Conservation (phyloP, 1,139 yeast genomes). For the Candida tunisiensis region DNA sequence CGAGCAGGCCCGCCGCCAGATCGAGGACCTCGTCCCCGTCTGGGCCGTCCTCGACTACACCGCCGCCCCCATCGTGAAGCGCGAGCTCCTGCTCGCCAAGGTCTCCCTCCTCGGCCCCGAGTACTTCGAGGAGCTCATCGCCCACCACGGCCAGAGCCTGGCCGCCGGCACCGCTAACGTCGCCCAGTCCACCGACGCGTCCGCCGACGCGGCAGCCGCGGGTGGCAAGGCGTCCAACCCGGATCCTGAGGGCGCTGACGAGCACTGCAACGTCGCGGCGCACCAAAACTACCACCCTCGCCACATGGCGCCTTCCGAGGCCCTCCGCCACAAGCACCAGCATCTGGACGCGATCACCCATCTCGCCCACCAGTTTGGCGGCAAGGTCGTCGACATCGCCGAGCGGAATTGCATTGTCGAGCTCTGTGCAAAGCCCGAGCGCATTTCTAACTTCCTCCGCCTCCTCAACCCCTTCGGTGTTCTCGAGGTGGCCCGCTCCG, state of each 20-base stretch:
- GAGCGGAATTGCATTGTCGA: slow-evolving; percentile 92
- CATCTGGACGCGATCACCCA: slow-evolving; percentile 76
- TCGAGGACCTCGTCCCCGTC: slow-evolving; percentile 94
- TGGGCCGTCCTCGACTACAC: slow-evolving; percentile 95
- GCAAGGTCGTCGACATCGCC: slow-evolving; percentile 79
- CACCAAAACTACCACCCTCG: slow-evolving; percentile 58
- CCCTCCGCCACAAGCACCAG: slow-evolving; percentile 81
- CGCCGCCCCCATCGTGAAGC: slow-evolving; percentile 71
- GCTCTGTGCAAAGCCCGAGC: slow-evolving; percentile 82
- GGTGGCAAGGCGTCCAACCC: too few species aligned
- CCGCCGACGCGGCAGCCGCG: slow-evolving; percentile 10
- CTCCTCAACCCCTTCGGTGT: slow-evolving; percentile 92
- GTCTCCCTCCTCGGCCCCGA: slow-evolving; percentile 91
- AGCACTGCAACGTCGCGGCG: too few species aligned
- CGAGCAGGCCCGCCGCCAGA: slow-evolving; percentile 97
- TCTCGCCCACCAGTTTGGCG: slow-evolving; percentile 78
- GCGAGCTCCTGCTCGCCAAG: slow-evolving; percentile 84
- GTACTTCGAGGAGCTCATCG: slow-evolving; percentile 86
- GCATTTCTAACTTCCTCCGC: slow-evolving; percentile 73
- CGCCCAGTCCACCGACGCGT: slow-evolving; percentile 7
- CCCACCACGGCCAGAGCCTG: slow-evolving; percentile 41
- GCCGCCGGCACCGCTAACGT: slow-evolving; percentile 15
- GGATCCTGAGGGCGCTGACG: too few species aligned
- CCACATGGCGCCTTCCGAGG: slow-evolving; percentile 80
- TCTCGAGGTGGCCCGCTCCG: slow-evolving; percentile 90